phyloP scores from a whole-genome alignment of 768 basidiomycete genomes.

The Suillus lakei region DNA sequence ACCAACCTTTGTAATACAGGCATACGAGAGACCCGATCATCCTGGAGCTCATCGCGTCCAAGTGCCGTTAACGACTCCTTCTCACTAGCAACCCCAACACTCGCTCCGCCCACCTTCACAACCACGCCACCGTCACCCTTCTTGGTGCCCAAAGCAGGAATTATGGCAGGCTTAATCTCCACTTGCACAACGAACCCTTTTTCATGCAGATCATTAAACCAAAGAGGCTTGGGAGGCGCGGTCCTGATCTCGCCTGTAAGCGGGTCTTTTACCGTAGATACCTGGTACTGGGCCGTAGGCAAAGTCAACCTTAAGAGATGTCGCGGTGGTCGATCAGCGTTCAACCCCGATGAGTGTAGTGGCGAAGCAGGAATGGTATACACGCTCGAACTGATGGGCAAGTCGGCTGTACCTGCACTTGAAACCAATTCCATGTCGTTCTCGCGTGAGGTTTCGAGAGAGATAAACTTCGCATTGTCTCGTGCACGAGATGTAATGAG shows the following conservation, averaged over 20 bases:
- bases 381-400: conserved; percentile 63
- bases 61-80: conserved; percentile 76
- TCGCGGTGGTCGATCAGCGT: conserved; percentile 55
- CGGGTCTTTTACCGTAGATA: conserved; percentile 79
- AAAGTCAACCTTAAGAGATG: conserved; percentile 80
- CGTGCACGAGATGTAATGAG: conserved; percentile 48
- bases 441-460: conserved; percentile 32
- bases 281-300: conserved; percentile 83
- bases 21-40: conserved; percentile 71
- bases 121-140: conserved; percentile 16
- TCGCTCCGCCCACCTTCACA: conserved; percentile 42
- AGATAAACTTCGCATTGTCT: conserved; percentile 41
- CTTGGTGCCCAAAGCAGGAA: conserved; percentile 18
- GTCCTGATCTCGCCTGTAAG: conserved; percentile 69
- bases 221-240: conserved; percentile 67
- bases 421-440: conserved; percentile 11
- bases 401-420: conserved; percentile 22
- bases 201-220: conserved; percentile 72
- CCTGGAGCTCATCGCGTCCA: conserved; percentile 78
- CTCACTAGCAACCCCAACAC: conserved; percentile 61
- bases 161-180: conserved; percentile 53
- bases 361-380: conserved; percentile 84
- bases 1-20: conserved; percentile 61
- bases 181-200: conserved; percentile 62
- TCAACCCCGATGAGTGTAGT: conserved; percentile 73